A percentile compares a stretch with the other conserved stretches of the same genome.
Conservation (phyloP, 768 basidiomycete species). For the Termitomyces sp. region DNA sequence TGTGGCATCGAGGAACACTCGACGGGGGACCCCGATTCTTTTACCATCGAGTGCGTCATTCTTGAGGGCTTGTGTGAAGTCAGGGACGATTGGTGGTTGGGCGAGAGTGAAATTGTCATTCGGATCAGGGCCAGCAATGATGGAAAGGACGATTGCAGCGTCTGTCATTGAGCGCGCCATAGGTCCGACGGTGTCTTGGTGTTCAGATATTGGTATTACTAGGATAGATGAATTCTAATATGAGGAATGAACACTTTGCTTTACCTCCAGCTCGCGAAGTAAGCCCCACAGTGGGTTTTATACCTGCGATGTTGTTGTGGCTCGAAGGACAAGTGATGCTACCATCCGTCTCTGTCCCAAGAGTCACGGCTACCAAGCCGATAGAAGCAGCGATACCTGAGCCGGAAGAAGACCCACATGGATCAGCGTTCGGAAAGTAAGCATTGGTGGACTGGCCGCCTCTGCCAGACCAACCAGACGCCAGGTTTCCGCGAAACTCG, state of each 20-base stretch:
- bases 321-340: conserved; percentile 52
- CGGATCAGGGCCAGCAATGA: conserved; percentile 53
- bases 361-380: conserved; percentile 44
- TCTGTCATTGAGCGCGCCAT: conserved; percentile 52
- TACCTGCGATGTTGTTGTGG: conserved; percentile 54
- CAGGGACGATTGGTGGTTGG: conserved; percentile 50
- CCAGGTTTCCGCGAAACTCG: conserved; percentile 7
- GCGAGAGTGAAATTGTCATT: conserved; percentile 53
- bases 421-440: conserved; percentile 49
- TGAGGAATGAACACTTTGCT: background rate
- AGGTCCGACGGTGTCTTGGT: conserved; percentile 61
- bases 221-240: background rate
- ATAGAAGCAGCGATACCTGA: conserved; percentile 54
- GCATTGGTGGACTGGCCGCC: conserved; percentile 50
- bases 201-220: conserved; percentile 56
- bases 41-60: conserved; percentile 45
- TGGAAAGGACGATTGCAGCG: conserved; percentile 51
- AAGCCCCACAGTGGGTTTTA: conserved; percentile 59
- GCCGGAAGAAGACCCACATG: conserved; percentile 59
- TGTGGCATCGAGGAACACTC: conserved; percentile 31
- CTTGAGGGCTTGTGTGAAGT: conserved; percentile 52
- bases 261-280: conserved; percentile 58
- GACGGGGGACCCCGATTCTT: conserved; percentile 52
- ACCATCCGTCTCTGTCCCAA: conserved; percentile 52
- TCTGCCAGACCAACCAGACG: conserved; percentile 55